Evolutionary conservation across 2,329 filamentous ascomycete species (phyloP).

Genomic region (Phyllosticta paracitricarpa): DNA sequence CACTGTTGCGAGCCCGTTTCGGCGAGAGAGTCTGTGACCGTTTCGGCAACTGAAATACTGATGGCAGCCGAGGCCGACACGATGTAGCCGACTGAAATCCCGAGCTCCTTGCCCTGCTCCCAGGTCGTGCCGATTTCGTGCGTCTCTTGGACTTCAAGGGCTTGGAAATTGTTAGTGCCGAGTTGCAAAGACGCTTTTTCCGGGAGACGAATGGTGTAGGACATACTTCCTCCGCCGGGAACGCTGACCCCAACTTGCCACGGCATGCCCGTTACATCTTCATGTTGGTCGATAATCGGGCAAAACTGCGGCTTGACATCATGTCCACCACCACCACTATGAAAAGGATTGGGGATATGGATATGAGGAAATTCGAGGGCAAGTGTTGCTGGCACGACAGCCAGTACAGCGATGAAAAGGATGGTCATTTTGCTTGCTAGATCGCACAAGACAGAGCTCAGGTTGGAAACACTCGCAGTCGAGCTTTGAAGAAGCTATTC

Average conservation of each 20-base stretch:
- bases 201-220: neutral
- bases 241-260: neutral
- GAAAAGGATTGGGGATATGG: no score
- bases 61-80: neutral
- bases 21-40: neutral
- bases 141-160: neutral
- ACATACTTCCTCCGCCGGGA: neutral
- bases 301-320: neutral
- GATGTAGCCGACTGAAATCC: neutral
- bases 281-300: neutral
- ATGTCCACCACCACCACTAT: no score
- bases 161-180: neutral
- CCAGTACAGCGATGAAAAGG: no score
- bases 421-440: no score
- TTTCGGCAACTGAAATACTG: neutral
- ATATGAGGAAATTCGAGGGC: no score
- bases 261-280: neutral
- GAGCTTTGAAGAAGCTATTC: no score
- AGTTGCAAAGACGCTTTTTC: neutral
- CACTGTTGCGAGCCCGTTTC: neutral
- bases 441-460: no score
- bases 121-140: neutral
- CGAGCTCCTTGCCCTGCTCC: neutral
- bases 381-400: no score
- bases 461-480: no score